Evolutionary conservation across 768 basidiomycete genomes (phyloP).

Genomic region (Scleroderma citrinum): DNA sequence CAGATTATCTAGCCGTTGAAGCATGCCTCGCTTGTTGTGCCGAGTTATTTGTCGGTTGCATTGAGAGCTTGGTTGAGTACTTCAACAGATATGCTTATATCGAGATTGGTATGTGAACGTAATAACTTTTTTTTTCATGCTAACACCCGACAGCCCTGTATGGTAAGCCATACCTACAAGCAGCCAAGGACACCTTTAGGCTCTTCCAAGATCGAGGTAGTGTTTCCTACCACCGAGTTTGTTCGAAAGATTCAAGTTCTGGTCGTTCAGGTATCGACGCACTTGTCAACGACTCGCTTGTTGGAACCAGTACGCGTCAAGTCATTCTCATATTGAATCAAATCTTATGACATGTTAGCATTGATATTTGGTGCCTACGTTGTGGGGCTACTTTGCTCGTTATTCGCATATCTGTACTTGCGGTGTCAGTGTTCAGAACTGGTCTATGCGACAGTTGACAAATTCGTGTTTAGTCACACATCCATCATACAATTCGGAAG

Average conservation of each 20-base stretch:
- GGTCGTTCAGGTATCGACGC: conserved; percentile 53
- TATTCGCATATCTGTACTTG: conserved; percentile 76
- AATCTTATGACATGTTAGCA: conserved; percentile 31
- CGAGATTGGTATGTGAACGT: conserved; percentile 55
- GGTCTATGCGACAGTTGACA: neutral
- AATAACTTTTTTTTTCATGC: neutral
- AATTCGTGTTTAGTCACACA: conserved; percentile 46
- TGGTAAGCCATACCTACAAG: conserved; percentile 75
- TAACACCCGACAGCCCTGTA: conserved; percentile 51
- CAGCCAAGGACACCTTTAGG: conserved; percentile 81
- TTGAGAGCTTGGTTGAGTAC: conserved; percentile 65
- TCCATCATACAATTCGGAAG: conserved; percentile 66
- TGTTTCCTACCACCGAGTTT: neutral
- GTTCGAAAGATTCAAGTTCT: neutral
- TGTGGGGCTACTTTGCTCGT: conserved; percentile 64
- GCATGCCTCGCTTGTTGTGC: conserved; percentile 75
- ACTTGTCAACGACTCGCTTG: conserved; percentile 76
- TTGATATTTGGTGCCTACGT: conserved; percentile 78
- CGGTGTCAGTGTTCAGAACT: conserved; percentile 41
- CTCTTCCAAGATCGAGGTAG: conserved; percentile 65
- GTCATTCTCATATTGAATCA: neutral
- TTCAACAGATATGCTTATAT: conserved; percentile 87
- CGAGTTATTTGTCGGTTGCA: conserved; percentile 67
- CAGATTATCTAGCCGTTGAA: conserved; percentile 49
- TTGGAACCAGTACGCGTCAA: conserved; percentile 60